A percentile compares a stretch with the other conserved stretches of the same genome.
Conservation (phyloP, 2,329 filamentous ascomycete genomes). For the Ceratocystis huliohia region DNA sequence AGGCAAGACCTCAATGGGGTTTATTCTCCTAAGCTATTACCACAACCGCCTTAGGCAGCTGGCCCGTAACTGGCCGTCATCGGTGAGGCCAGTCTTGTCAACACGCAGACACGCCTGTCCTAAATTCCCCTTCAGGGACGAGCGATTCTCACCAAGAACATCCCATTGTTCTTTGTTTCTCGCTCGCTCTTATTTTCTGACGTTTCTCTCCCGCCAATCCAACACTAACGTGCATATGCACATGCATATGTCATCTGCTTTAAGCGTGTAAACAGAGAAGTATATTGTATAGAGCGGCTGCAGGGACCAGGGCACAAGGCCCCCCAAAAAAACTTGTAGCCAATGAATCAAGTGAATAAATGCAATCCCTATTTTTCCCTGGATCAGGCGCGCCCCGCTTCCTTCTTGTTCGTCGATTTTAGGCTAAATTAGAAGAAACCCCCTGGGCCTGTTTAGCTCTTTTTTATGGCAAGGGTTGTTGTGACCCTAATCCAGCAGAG, state of each 20-base stretch:
- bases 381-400: neutral
- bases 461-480: neutral
- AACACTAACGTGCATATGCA: neutral
- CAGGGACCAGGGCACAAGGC: constrained; percentile 3
- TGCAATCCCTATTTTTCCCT: neutral
- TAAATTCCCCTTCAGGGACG: neutral
- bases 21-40: constrained; percentile 11
- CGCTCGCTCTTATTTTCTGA: neutral
- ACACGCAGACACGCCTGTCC: neutral
- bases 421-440: neutral
- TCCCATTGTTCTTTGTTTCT: neutral
- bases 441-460: neutral
- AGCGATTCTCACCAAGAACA: neutral
- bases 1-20: constrained; percentile 6
- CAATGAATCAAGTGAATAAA: neutral
- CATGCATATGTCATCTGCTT: constrained; percentile 1
- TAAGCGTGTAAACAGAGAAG: neutral
- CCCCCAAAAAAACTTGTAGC: neutral
- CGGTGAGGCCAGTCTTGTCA: neutral
- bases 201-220: neutral
- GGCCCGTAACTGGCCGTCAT: neutral
- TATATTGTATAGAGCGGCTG: neutral
- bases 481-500: neutral
- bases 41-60: constrained; percentile 2
- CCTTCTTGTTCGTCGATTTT: neutral